Evolutionary conservation across 2,329 filamentous ascomycete species (phyloP), one percentile per base, ranked within the genome.

Genomic region (Epichloe typhina): DNA sequence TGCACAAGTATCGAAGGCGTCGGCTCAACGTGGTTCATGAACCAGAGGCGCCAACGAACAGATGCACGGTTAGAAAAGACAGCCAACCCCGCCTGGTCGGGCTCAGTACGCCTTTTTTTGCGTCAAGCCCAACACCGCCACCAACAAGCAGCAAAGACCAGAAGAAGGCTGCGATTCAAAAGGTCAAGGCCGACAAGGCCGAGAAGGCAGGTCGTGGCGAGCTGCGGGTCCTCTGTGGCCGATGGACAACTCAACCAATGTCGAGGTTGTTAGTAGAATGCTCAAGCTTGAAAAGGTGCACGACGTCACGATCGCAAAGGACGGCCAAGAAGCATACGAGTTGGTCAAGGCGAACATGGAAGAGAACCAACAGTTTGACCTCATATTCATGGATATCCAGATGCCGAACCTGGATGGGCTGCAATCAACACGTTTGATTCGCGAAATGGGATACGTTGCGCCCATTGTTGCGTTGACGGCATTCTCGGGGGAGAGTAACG

Each of bases 361-460:
- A 47, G 77, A 76, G 31, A 77, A 83, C 49, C 74, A 77, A 50
- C 77, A 77, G 2, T 95, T 91, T 62, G 88, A 95, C 58, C 74
- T 96, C 31, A 91, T 96, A 55, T 93, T 95, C 62, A 96, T 95
- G 90, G 89, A 96, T 60, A 84, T 95, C 6, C 88, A 87, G 67
- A 96, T 96, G 90, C 90, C 90, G 3, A 94, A 93, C 55, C 76
- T 96, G 13, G 89, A 95, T 61, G 90, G 90, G 1, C 71, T 96
- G 23, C 84, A 95, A 63, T 90, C 85, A 45, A 95, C 90, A 1
- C 79, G 84, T 9, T 72, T 94, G 36, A 95, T 96, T 58, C 80
- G 90, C 6, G 74, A 88, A 63, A 86, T 91, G 72, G 90, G 90
- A 1, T 96, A 93, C 67, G 82, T 78, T 11, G 85, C 86, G 2